phyloP scores from a whole-genome alignment of 768 basidiomycete species.

The Russula earlei region DNA sequence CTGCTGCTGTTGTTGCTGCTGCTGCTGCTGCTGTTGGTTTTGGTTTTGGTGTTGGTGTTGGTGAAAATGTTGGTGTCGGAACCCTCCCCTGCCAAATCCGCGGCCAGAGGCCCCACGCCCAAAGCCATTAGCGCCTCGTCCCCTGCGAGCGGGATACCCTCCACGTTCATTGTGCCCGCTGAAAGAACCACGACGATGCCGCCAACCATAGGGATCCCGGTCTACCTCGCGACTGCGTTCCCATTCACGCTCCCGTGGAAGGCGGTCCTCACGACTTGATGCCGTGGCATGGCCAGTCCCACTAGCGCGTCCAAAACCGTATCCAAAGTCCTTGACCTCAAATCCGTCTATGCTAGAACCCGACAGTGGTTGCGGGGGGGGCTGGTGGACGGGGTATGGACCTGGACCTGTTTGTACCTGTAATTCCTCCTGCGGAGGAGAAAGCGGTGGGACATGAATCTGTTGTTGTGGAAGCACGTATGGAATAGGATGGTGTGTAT shows the following conservation, averaged over 20 bases:
- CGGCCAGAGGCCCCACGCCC: constrained; percentile 22
- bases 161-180: constrained; percentile 17
- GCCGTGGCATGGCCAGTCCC: constrained; percentile 29
- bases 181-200: constrained; percentile 30
- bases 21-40: neutral
- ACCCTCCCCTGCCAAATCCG: constrained; percentile 12
- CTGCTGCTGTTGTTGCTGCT: constrained; percentile 1
- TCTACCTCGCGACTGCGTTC: constrained; percentile 22
- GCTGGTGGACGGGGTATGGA: constrained; percentile 13
- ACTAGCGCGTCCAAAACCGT: constrained; percentile 46
- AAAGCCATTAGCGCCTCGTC: constrained; percentile 23
- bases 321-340: constrained; percentile 55
- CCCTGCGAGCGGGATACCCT: constrained; percentile 17
- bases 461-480: constrained; percentile 8
- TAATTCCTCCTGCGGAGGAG: constrained; percentile 4
- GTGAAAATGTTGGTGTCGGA: neutral
- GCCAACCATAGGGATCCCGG: constrained; percentile 21
- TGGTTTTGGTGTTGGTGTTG: neutral
- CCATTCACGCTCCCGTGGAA: constrained; percentile 25
- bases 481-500: constrained; percentile 4
- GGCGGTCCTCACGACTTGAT: constrained; percentile 25
- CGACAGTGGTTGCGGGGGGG: constrained; percentile 7
- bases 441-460: constrained; percentile 1
- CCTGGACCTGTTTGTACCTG: constrained; percentile 15
- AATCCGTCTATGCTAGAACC: constrained; percentile 31